These are phyloP conservation scores for Hevea brasiliensis DNA, from an alignment of 345 rosid genomes.

Conservation along the genomic window DNA sequence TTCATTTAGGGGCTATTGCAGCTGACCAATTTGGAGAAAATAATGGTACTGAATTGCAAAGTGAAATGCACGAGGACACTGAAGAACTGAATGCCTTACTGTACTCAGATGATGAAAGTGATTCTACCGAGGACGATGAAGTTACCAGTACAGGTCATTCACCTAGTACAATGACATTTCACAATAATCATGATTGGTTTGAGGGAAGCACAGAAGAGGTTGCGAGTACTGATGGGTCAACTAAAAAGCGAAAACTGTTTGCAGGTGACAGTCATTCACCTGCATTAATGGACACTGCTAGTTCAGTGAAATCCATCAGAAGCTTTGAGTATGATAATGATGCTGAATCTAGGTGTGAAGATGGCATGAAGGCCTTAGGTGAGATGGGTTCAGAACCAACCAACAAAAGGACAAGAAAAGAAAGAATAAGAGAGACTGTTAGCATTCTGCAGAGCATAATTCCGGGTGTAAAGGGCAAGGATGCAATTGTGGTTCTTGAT, in stretches of 20 bases:
- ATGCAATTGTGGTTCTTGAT: conserved; percentile 56
- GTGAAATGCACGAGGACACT: conserved; percentile 92
- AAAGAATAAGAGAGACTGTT: conserved; percentile 57
- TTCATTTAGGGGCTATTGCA: conserved; percentile 18
- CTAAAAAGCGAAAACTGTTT: conserved; percentile 41
- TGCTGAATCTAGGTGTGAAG: conserved; percentile 54
- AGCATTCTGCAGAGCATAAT: conserved; percentile 51
- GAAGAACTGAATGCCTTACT: conserved; percentile 90
- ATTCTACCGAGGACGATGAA: conserved; percentile 54
- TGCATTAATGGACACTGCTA: conserved; percentile 41
- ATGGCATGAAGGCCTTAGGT: conserved; percentile 9
- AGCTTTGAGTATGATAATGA: conserved; percentile 42
- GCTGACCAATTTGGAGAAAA: conserved; percentile 30
- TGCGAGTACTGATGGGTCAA: conserved; percentile 38
- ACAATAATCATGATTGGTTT: conserved; percentile 27
- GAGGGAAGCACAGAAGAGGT: conserved; percentile 35
- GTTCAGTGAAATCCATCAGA: conserved; percentile 29
- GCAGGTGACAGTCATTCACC: conserved; percentile 26
- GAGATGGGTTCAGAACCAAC: conserved; percentile 25
- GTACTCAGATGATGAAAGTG: conserved; percentile 75
- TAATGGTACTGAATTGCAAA: conserved; percentile 35
- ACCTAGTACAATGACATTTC: conserved; percentile 60
- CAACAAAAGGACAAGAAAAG: conserved; percentile 44
- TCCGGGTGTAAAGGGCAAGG: conserved; percentile 61
- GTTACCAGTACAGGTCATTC: conserved; percentile 90